Conservation (phyloP, 2,329 filamentous ascomycete species). For the Pseudogymnoascus sp. region DNA sequence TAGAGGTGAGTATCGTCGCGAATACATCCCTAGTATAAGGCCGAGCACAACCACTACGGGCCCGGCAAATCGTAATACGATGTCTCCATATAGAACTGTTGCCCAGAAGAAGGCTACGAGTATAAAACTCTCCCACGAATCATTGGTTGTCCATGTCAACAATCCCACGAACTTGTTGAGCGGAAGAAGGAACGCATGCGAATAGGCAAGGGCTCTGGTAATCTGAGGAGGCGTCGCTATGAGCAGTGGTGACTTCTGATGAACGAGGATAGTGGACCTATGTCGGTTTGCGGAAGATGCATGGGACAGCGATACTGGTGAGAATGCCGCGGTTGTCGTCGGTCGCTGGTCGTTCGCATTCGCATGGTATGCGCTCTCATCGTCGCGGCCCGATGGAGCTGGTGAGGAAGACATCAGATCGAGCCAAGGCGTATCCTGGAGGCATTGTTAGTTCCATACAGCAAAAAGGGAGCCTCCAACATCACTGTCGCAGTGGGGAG, state of each 20-base stretch:
- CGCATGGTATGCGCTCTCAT: constrained; percentile 20
- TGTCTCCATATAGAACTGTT: constrained; percentile 75
- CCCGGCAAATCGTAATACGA: constrained; percentile 71
- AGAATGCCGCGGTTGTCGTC: constrained; percentile 84
- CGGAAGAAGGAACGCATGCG: constrained; percentile 86
- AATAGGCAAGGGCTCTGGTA: constrained; percentile 89
- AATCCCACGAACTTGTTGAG: constrained; percentile 80
- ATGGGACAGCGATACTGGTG: constrained; percentile 67
- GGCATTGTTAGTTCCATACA: constrained; percentile 12
- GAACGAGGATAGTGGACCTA: constrained; percentile 85
- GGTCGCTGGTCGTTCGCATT: constrained; percentile 37
- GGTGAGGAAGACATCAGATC: constrained; percentile 27
- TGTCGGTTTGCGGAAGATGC: constrained; percentile 61
- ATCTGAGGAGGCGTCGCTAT: constrained; percentile 92
- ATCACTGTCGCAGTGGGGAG: background rate
- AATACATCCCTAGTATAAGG: constrained; percentile 89
- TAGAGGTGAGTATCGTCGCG: constrained; percentile 78
- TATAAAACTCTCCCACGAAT: constrained; percentile 96
- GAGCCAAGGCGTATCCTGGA: constrained; percentile 31
- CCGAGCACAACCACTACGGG: constrained; percentile 73
- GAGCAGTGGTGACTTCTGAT: constrained; percentile 90
- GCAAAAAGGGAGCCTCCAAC: background rate
- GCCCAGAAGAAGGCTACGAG: constrained; percentile 82
- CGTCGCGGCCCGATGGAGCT: constrained; percentile 22
- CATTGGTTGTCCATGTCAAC: constrained; percentile 86